Evolutionary conservation across 2,329 filamentous ascomycete species (phyloP).

Genomic region (Diplodia mutila): DNA sequence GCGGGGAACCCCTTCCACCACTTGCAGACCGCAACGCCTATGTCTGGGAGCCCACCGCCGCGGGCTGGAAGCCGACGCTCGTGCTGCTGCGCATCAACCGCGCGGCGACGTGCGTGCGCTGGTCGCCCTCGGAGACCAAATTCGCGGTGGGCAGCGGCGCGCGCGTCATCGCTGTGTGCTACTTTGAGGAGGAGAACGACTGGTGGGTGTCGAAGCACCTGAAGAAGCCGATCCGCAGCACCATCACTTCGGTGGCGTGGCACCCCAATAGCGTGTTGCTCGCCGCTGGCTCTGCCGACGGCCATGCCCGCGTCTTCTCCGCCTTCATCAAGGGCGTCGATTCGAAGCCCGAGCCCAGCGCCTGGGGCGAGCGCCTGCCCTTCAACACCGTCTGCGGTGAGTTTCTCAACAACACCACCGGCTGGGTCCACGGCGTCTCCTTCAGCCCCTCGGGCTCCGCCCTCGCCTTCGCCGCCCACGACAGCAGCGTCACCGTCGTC

Average conservation of each 20-base stretch:
- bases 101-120: slow-evolving; percentile 94
- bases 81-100: slow-evolving; percentile 96
- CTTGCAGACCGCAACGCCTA: slow-evolving; percentile 87
- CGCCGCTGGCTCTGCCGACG: slow-evolving; percentile 94
- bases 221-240: slow-evolving; percentile 98
- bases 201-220: slow-evolving; percentile 99
- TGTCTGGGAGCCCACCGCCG: slow-evolving; percentile 93
- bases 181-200: slow-evolving; percentile 99
- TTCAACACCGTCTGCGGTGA: slow-evolving; percentile 99
- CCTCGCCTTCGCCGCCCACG: slow-evolving; percentile 92
- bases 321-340: slow-evolving; percentile 97
- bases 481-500: slow-evolving; percentile 94
- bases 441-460: slow-evolving; percentile 93
- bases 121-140: slow-evolving; percentile 95
- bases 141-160: slow-evolving; percentile 97
- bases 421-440: slow-evolving; percentile 91
- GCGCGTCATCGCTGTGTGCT: slow-evolving; percentile 93
- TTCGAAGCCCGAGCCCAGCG: slow-evolving; percentile 78
- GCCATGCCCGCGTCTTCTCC: slow-evolving; percentile 91
- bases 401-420: slow-evolving; percentile 92
- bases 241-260: slow-evolving; percentile 93
- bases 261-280: slow-evolving; percentile 96
- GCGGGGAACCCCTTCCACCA: slow-evolving; percentile 28
- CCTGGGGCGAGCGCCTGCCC: slow-evolving; percentile 92
- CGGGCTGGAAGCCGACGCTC: slow-evolving; percentile 94